Evolutionary conservation across 2,329 filamentous ascomycete species (phyloP), one percentile per base, ranked within the genome.

Genomic region (Cucurbitaria berberidis): DNA sequence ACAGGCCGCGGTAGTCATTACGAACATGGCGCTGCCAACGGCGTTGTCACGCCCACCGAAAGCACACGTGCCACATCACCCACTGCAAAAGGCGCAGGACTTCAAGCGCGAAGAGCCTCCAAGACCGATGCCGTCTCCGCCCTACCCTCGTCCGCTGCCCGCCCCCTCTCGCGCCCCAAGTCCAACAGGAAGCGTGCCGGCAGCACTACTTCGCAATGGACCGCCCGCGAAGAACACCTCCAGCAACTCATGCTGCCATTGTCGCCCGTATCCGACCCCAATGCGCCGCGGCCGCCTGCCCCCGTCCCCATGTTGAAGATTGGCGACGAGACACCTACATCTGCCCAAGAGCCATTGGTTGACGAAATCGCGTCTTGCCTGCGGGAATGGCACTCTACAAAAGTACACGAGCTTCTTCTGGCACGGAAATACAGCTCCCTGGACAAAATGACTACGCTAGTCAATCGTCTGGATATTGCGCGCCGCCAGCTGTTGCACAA

Each of bases 231-330:
- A 29, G 74, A 77, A 19, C 68, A 70, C 55, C 72, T 75, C 41
- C 73, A 73, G 57, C 72, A 72, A 58, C 62, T 74, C 43, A 62
- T 63, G 48, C 69, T 76, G 27, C 75, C 75, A 2, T 63, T 76
- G 9, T 76, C 75, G 26, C 75, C 74, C 45, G 58, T 74, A 32
- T 77, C 75, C 18, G 85, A 92, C 64, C 86, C 87, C 1, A 81
- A 85, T 69, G 84, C 81, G 21, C 86, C 87, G 10, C 91, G 91
- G 65, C 95, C 93, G 26, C 86, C 91, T 10, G 96, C 96, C 10
- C 95, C 95, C 0, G 93, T 99, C 8, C 95, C 95, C 4, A 95
- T 98, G 89, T 83, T 99, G 47, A 96, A 97, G 75, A 93, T 99
- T 72, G 95, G 95, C 53, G 95, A 99, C 70, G 95, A 99, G 78